Evolutionary conservation across 176 grass and related monocot species (phyloP).

Genomic region (Echinochloa phyllopogon): DNA sequence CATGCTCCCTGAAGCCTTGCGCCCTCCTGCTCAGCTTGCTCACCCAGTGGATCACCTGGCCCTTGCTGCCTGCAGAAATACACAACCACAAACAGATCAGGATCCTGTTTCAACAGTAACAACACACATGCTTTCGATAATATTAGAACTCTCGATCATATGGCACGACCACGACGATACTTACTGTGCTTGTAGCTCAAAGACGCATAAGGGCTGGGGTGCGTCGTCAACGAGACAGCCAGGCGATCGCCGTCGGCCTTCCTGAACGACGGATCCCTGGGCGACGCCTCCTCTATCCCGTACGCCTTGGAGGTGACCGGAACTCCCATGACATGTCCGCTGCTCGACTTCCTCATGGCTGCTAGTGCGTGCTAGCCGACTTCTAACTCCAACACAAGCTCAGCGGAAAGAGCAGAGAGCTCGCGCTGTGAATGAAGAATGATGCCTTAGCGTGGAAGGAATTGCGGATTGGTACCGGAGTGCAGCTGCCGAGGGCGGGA

Average conservation of each 20-base stretch:
- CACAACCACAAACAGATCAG: background rate
- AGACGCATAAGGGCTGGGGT: constrained; percentile 51
- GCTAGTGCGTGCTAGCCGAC: background rate
- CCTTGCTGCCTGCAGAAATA: constrained; percentile 50
- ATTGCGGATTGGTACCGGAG: constrained; percentile 50
- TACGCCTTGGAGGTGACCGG: constrained; percentile 58
- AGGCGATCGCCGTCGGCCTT: constrained; percentile 47
- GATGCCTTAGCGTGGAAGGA: constrained; percentile 52
- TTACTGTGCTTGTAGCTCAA: constrained; percentile 61
- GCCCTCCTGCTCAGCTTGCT: constrained; percentile 56
- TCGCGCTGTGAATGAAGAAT: background rate
- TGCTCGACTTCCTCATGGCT: constrained; percentile 44
- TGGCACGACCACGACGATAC: background rate
- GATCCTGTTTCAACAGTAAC: background rate
- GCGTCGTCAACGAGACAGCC: constrained; percentile 47
- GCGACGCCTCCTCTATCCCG: constrained; percentile 53
- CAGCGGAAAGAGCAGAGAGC: background rate
- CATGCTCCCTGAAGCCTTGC: constrained; percentile 64
- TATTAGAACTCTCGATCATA: background rate
- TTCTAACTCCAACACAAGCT: background rate
- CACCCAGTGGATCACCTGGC: constrained; percentile 66
- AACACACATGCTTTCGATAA: background rate
- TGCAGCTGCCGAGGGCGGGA: constrained; percentile 2
- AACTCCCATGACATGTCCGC: constrained; percentile 61
- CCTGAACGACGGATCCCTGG: constrained; percentile 27